A percentile compares a stretch with the other conserved stretches of the same genome.
phyloP scores from a whole-genome alignment of 257 asterid genomes.

The Ophiorrhiza pumila region DNA sequence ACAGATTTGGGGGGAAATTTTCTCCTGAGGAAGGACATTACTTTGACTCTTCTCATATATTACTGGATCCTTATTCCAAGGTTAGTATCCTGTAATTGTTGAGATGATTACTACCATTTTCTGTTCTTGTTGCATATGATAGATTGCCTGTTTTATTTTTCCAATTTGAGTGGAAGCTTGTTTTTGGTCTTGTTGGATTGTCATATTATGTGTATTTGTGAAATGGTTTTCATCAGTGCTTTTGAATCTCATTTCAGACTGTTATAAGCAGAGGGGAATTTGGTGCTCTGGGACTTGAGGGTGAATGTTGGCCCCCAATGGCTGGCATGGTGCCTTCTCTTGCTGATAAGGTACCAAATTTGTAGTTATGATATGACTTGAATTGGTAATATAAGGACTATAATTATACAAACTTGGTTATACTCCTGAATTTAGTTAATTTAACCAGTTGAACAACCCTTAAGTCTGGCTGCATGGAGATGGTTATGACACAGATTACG shows the following conservation, averaged over 20 bases:
- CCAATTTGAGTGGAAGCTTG: neutral
- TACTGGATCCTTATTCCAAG: conserved; percentile 94
- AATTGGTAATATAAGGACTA: neutral
- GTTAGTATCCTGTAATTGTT: conserved; percentile 34
- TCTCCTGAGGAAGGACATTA: conserved; percentile 79
- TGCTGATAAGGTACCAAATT: conserved; percentile 51
- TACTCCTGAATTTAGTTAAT: neutral
- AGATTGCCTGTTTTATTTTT: neutral
- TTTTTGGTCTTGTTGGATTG: neutral
- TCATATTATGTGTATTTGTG: neutral
- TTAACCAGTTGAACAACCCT: neutral
- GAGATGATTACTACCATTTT: neutral
- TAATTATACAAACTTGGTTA: neutral
- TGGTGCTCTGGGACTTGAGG: conserved; percentile 62
- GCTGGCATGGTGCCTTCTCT: conserved; percentile 68
- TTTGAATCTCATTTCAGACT: conserved; percentile 47
- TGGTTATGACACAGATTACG: neutral
- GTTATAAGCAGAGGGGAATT: conserved; percentile 74
- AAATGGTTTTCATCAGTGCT: neutral
- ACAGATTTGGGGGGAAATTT: conserved; percentile 67
- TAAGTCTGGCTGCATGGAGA: neutral
- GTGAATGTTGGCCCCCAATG: conserved; percentile 90
- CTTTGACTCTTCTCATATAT: conserved; percentile 65
- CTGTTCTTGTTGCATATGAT: neutral
- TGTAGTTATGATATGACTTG: conserved; percentile 5